Conservation (phyloP, 164 flowering plant species). For the Nelumbo lutea region DNA sequence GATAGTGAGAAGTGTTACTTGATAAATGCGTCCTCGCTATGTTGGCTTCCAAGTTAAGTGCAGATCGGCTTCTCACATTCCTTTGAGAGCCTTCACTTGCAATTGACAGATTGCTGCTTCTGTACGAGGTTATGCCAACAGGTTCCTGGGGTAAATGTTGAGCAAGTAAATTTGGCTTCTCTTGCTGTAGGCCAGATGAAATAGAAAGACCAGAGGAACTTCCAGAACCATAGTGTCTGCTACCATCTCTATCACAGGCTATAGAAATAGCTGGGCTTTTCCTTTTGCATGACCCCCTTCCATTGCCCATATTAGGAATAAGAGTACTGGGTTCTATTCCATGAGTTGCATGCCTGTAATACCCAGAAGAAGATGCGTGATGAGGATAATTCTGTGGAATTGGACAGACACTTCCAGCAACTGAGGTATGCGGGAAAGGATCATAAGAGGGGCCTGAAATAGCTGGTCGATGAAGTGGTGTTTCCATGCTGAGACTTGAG, state of each 20-base stretch:
- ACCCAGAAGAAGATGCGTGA: slow-evolving; percentile 37
- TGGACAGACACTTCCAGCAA: slow-evolving; percentile 25
- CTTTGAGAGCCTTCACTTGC: slow-evolving; percentile 45
- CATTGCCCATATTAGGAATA: slow-evolving; percentile 32
- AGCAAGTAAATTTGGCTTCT: slow-evolving; percentile 35
- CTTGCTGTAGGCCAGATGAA: slow-evolving; percentile 33
- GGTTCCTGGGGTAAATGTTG: slow-evolving; percentile 40
- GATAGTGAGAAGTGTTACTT: slow-evolving; percentile 26
- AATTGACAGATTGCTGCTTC: slow-evolving; percentile 34
- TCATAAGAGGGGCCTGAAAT: slow-evolving; percentile 33
- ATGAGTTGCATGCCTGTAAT: slow-evolving; percentile 28
- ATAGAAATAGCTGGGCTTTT: slow-evolving; percentile 50
- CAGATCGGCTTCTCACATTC: slow-evolving; percentile 66
- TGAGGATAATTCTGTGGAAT: slow-evolving; percentile 25
- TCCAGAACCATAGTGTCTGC: slow-evolving; percentile 28
- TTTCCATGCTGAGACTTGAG: slow-evolving; percentile 31
- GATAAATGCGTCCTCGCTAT: slow-evolving; percentile 31
- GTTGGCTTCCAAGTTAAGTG: slow-evolving; percentile 41
- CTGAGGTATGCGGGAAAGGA: slow-evolving; percentile 26
- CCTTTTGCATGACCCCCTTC: slow-evolving; percentile 51
- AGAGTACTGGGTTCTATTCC: slow-evolving; percentile 27
- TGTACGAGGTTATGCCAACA: slow-evolving; percentile 17
- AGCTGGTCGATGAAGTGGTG: slow-evolving; percentile 28
- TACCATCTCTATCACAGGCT: slow-evolving; percentile 43
- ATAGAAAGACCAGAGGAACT: slow-evolving; percentile 32